Evolutionary conservation across 2,329 filamentous ascomycete species (phyloP).

Genomic region (Tolypocladium pustulatum): DNA sequence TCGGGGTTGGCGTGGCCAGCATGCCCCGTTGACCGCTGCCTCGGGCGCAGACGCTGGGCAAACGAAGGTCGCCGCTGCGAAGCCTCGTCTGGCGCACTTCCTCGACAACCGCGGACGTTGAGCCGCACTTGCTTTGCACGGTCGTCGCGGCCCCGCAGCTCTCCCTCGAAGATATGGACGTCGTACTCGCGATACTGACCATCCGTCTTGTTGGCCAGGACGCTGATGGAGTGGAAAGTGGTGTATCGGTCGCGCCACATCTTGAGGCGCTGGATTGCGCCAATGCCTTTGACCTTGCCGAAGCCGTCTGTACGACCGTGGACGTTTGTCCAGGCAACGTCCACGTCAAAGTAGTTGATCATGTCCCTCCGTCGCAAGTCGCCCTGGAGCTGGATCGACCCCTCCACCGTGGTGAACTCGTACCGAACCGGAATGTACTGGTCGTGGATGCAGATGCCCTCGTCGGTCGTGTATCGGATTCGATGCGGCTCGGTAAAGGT

Average conservation of each 20-base stretch:
- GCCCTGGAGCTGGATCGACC: constrained; percentile 37
- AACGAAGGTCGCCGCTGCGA: constrained; percentile 31
- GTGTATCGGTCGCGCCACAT: constrained; percentile 39
- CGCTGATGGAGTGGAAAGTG: constrained; percentile 34
- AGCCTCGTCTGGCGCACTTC: constrained; percentile 27
- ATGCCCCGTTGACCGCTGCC: constrained; percentile 21
- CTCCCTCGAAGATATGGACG: constrained; percentile 35
- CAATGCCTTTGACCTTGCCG: constrained; percentile 38
- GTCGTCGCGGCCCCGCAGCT: constrained; percentile 35
- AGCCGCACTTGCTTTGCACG: constrained; percentile 33
- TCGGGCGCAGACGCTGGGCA: constrained; percentile 29
- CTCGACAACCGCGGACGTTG: constrained; percentile 27
- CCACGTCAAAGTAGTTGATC: constrained; percentile 40
- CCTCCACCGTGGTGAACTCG: constrained; percentile 37
- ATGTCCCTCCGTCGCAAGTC: constrained; percentile 37
- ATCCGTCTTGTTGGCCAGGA: constrained; percentile 36
- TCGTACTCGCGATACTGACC: constrained; percentile 37
- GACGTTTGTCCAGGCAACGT: constrained; percentile 40
- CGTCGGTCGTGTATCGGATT: constrained; percentile 34
- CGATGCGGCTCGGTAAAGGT: constrained; percentile 37
- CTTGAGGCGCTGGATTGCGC: constrained; percentile 41
- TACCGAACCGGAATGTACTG: constrained; percentile 37
- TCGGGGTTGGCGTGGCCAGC: constrained; percentile 10
- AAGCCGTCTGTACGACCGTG: constrained; percentile 38
- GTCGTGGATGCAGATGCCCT: constrained; percentile 36